A percentile compares a stretch with the other conserved stretches of the same genome.
Evolutionary conservation across 2,329 filamentous ascomycete species (phyloP).

Genomic region (Sclerotinia borealis): DNA sequence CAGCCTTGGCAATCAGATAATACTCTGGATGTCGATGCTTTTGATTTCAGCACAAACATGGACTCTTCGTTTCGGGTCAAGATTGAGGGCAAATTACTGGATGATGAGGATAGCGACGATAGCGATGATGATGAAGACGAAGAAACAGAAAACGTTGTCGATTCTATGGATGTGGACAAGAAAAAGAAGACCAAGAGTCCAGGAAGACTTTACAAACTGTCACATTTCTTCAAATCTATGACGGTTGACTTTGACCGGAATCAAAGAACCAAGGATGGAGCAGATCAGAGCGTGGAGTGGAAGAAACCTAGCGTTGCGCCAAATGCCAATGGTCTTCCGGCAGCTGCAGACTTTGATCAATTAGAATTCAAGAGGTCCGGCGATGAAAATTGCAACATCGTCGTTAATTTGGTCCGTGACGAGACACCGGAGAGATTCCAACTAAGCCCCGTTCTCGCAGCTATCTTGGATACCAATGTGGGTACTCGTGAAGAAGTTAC

Average conservation of each 20-base stretch:
- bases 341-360: conserved; percentile 77
- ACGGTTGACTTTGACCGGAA: conserved; percentile 66
- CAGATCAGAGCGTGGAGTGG: conserved; percentile 69
- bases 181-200: conserved; percentile 36
- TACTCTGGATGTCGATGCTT: conserved; percentile 62
- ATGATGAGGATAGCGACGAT: conserved; percentile 49
- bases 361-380: conserved; percentile 86
- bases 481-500: conserved; percentile 83
- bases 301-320: conserved; percentile 62
- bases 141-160: conserved; percentile 32
- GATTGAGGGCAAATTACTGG: conserved; percentile 80
- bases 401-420: conserved; percentile 77
- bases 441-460: conserved; percentile 71
- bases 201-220: conserved; percentile 53
- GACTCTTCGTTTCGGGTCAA: conserved; percentile 84
- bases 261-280: conserved; percentile 48
- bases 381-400: conserved; percentile 89
- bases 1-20: conserved; percentile 81
- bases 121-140: conserved; percentile 46
- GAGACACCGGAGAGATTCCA: conserved; percentile 81
- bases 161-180: conserved; percentile 51
- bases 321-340: conserved; percentile 44
- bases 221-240: conserved; percentile 77
- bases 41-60: conserved; percentile 72
- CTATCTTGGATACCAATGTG: conserved; percentile 79